Percentiles rank a stretch among this genome's conserved stretches.
Evolutionary conservation across 257 asterid species (phyloP).

Genomic region (Plectranthus barbatus): DNA sequence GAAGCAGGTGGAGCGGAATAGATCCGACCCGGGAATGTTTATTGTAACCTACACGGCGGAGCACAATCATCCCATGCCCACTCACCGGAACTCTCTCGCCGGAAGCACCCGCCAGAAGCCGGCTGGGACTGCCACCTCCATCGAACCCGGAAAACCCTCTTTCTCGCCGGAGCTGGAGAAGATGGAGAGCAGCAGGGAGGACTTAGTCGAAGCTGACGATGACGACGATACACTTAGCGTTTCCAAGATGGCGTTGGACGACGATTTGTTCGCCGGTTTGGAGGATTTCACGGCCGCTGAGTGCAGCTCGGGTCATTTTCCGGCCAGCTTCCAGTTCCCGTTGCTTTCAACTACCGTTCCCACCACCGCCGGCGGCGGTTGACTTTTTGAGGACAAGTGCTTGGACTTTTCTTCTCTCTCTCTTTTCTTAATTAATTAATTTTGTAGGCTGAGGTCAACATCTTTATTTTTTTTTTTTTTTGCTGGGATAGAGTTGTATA

Average conservation of each 20-base stretch:
- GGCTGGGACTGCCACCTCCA: conserved; percentile 25
- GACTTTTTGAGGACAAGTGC: conserved; percentile 23
- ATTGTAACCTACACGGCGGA: conserved; percentile 84
- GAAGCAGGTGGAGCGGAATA: conserved; percentile 91
- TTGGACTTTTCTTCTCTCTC: conserved; percentile 48
- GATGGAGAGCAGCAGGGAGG: conserved; percentile 44
- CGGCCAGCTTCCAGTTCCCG: conserved; percentile 30
- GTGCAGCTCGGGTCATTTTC: conserved; percentile 25
- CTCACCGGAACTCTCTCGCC: conserved; percentile 88
- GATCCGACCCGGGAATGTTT: conserved; percentile 91
- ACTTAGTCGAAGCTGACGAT: conserved; percentile 21
- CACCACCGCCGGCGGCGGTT: conserved; percentile 57
- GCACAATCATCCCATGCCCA: conserved; percentile 91
- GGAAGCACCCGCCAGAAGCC: conserved; percentile 74
- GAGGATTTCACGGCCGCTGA: conserved; percentile 49
- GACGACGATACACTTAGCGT: conserved; percentile 33
- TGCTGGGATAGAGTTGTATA: conserved; percentile 25
- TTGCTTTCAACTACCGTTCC: conserved; percentile 47
- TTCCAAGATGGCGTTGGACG: conserved; percentile 36
- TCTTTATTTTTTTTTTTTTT: conserved; percentile 20
- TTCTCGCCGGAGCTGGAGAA: conserved; percentile 44
- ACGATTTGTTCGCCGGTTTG: conserved; percentile 71
- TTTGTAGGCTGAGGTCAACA: conserved; percentile 30
- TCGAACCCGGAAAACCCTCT: conserved; percentile 33
- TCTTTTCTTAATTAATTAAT: conserved; percentile 37